Percentiles rank a stretch among this genome's conserved stretches.
These are phyloP conservation scores for Kuraishia borneana DNA, from an alignment of 805 yeast genomes.

Conservation along the genomic window DNA sequence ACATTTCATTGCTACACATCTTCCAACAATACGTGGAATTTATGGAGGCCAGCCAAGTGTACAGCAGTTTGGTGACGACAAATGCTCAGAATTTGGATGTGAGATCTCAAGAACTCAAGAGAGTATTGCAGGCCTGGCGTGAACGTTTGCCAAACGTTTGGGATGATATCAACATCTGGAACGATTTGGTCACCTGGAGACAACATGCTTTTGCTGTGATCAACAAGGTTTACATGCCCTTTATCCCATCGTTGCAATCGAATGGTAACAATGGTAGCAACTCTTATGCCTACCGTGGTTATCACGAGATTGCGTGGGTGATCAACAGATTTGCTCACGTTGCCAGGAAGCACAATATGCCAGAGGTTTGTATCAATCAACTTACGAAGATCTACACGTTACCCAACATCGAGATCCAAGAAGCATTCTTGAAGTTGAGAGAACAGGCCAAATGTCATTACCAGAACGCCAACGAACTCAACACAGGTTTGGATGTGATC, in stretches of 20 bases:
- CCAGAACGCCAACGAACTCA: constrained; percentile 80
- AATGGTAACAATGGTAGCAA: constrained; percentile 48
- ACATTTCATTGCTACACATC: constrained; percentile 79
- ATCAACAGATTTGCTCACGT: constrained; percentile 97
- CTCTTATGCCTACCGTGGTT: constrained; percentile 94
- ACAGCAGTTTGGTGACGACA: constrained; percentile 76
- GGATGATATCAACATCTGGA: constrained; percentile 98
- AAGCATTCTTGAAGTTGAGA: constrained; percentile 87
- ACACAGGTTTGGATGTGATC: constrained; percentile 93
- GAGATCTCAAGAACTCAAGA: constrained; percentile 87
- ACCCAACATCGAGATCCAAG: constrained; percentile 97
- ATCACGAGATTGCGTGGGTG: constrained; percentile 98
- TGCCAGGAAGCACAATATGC: constrained; percentile 92
- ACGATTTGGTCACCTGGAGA: constrained; percentile 95
- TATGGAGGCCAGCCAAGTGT: constrained; percentile 93
- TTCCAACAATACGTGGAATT: constrained; percentile 97
- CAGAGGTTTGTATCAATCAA: constrained; percentile 91
- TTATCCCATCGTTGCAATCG: constrained; percentile 68
- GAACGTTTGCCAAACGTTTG: constrained; percentile 92
- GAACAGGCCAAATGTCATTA: constrained; percentile 98
- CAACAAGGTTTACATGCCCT: constrained; percentile 86
- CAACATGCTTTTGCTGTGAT: constrained; percentile 97
- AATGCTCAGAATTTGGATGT: constrained; percentile 87
- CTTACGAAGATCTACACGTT: constrained; percentile 87
- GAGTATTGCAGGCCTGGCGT: constrained; percentile 95